Base-by-base conservation (phyloP, 2,329 filamentous ascomycete species). In the Colletotrichum liaoningense region DNA sequence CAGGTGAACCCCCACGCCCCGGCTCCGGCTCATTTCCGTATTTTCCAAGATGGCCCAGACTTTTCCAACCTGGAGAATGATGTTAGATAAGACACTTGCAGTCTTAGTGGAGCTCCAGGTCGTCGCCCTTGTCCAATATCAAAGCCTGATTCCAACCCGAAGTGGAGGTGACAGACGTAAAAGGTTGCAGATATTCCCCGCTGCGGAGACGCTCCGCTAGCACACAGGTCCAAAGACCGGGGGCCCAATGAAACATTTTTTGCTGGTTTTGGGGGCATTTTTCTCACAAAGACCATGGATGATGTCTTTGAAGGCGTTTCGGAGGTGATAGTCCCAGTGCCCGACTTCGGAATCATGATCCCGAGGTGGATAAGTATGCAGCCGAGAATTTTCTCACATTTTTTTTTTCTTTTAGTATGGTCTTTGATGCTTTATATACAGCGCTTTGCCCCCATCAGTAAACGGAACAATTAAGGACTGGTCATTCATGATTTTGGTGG, bases 101-200 rank as follows among this genome's bases (percentile, higher is more conserved):
- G 67, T 35, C 22, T 49, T 26, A 19, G 56, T 73, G 71, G 71
- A 49, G 56, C 62, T 26, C 26, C 8, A 7, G 14, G 22, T 35
- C 19, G 35, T 14, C n/a, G 60, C 60, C 71, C 70, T 70, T 62
- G 67, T 73, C 71, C 60, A 73, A 60, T 66, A 62, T 73, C 67
- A 30, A 66, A 49, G 67, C 71, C 71, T 66, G 71, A 73, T 73
- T 66, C 42, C 60, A 42, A 71, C 67, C 71, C 55, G 62, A 73
- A 62, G 67, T 73, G 71, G 71, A 71, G 67, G 55, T 64, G 33
- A 38, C 16, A 52, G 70, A 69, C 67, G 67, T 33, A 33, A 69
- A 38, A 35, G 60, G 70, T 65, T 59, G 70, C 55, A 70, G 58
- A 35, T 73, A 38, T 38, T 60, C 65, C 59, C 65, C 52, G 69